Base-by-base conservation (phyloP, 495 filamentous ascomycete species). In the Hypoxylon subgilvum region DNA sequence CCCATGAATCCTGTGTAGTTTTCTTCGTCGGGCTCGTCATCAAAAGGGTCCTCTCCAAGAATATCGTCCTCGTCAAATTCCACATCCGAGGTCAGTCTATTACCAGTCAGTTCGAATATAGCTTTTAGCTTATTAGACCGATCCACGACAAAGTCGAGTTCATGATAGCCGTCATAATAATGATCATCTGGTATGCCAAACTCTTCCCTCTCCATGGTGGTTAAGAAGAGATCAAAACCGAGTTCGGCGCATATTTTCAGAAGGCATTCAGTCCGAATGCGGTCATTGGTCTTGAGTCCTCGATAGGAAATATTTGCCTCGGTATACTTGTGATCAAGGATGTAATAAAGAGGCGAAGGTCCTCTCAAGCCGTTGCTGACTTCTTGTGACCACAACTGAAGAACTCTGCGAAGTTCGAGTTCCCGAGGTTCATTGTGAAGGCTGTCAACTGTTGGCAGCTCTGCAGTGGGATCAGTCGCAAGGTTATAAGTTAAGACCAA, bases 401-500 rank as follows among this genome's bases (percentile, higher is more conserved):
- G 52, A 7, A 57, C 35, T 23, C 43, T 40, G 66, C 59, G 44
- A 45, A 61, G 50, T 17, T 27, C 23, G 42, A 61, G 50, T 17
- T 27, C 23, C 49, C 39, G 4, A 41, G 39, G 14, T 16, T 50
- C 27, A 25, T 25, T 54, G 22, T 25, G 4, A 8, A 27, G 64
- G 32, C 14, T 41, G 6, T 54, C 32, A 30, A 57, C 8, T 1
- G 66, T 49, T 4, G 66, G 42, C 6, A 65, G 18, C 5, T 50
- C 28, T 5, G 16, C 34, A 8, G 57, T 25, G 6, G 30, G 49
- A 13, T 40, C 45, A 41, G 74, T 60, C 9, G 76, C 72, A 14
- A 86, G 72, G 54, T 84, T 86, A 65, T 82, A 86, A 0, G 77
- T 79, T 13, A 86, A 58, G 14, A 83, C 80, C 41, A 78, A 70